Evolutionary conservation across 148 eudicot species (phyloP).

Genomic region (Hydrangea macrophylla): DNA sequence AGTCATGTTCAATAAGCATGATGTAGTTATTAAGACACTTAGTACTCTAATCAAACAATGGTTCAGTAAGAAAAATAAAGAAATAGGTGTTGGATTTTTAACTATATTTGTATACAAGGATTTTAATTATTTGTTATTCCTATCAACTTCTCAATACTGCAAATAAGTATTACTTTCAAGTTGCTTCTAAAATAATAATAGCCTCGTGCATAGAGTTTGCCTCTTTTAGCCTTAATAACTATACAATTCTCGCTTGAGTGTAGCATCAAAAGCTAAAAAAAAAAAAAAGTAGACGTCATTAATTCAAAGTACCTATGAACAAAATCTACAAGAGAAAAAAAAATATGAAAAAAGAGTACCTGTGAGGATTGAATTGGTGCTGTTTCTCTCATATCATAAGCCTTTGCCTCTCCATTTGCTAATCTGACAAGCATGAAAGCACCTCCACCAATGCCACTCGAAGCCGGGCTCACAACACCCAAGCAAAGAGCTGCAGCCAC

Average conservation of each 20-base stretch:
- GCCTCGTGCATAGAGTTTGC: too few relatives aligned
- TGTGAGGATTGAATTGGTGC: constrained; percentile 31
- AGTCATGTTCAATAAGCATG: too few relatives aligned
- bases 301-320: constrained; percentile 22
- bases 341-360: constrained; percentile 7
- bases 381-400: constrained; percentile 35
- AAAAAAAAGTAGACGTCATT: background rate
- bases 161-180: too few relatives aligned
- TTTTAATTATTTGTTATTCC: too few relatives aligned
- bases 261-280: background rate
- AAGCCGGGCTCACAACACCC: constrained; percentile 37
- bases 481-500: constrained; percentile 31
- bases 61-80: too few relatives aligned
- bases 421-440: constrained; percentile 33
- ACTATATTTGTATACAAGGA: too few relatives aligned
- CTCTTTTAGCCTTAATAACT: constrained; percentile 8
- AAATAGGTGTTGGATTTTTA: too few relatives aligned
- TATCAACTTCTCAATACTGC: too few relatives aligned
- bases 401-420: constrained; percentile 18
- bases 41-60: too few relatives aligned
- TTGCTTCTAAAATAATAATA: too few relatives aligned
- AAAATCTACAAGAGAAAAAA: background rate
- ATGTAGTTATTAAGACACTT: too few relatives aligned
- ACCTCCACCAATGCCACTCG: constrained; percentile 43
- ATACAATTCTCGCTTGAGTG: background rate